Evolutionary conservation across 2,329 filamentous ascomycete genomes (phyloP).

Genomic region (Monosporascus sp.): DNA sequence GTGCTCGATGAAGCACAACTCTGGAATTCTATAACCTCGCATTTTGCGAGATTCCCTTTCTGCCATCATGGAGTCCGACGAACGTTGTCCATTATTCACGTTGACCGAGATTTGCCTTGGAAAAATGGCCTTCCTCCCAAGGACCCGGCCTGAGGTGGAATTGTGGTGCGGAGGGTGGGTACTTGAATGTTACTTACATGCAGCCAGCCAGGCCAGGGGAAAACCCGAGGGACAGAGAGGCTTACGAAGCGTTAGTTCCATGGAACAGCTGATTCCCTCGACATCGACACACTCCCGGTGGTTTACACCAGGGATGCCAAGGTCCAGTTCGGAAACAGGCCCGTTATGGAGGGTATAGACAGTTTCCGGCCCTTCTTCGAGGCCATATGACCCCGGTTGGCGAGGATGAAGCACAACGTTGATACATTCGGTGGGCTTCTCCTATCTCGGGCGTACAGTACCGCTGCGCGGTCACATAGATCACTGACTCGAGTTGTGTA

Average conservation of each 20-base stretch:
- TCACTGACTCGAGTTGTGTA: not conserved
- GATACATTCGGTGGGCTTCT: slow-evolving; percentile 7
- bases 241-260: slow-evolving; percentile 11
- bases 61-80: not conserved
- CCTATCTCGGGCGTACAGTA: slow-evolving; percentile 1
- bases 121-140: not conserved
- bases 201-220: not conserved
- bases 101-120: not conserved
- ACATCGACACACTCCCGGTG: slow-evolving; percentile 6
- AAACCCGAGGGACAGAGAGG: not conserved
- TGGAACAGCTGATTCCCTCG: slow-evolving; percentile 11
- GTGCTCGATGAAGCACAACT: no score
- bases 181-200: not conserved
- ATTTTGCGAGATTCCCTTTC: no score
- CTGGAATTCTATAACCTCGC: no score
- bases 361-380: slow-evolving; percentile 7
- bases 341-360: slow-evolving; percentile 14
- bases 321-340: slow-evolving; percentile 16
- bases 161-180: not conserved
- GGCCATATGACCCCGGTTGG: slow-evolving; percentile 9
- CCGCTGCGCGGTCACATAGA: no score
- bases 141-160: not conserved
- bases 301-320: slow-evolving; percentile 13
- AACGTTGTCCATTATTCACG: not conserved
- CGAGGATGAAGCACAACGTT: slow-evolving; percentile 17